Base-by-base conservation (phyloP, 2,329 filamentous ascomycete species). In the Amauroascus verrucosus region DNA sequence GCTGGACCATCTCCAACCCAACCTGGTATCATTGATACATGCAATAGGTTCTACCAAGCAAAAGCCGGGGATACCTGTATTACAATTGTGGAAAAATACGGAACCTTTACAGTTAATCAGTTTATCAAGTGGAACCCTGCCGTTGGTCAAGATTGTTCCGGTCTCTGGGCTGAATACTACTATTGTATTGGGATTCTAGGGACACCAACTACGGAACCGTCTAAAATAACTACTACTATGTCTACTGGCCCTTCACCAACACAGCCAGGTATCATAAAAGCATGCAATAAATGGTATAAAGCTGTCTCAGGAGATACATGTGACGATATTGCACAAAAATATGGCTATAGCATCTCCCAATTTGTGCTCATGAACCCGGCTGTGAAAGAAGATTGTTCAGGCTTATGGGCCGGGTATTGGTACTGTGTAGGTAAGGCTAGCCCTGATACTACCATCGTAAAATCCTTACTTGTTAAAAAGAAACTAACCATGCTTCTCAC, bases 211-310 rank as follows among this genome's bases (percentile, higher is more conserved):
- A 40, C 37, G 5, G n/a, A 14, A 14, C 35, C 35, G 13, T 4
- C 35, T 5, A 38, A 4, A 6, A 38, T 14, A 14, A 38, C 35
- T 5, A 38, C 35, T 5, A 38, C 4, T 13, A 13, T 4, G 5
- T 5, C 11, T 5, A 38, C 4, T n/a, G 35, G 35, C 6, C 55
- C 20, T 49, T 58, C 55, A 20, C 60, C 22, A 8, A 56, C 43
- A 46, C 58, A 58, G 53, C 53, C 53, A 14, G 60, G 59, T 1
- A 61, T 64, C 8, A 56, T 58, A 3, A 26, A 44, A 6, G 60
- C 58, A 8, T 68, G 64, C 50, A 57, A 56, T 8, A 48, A 53
- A 8, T 67, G 58, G 37, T 59, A 67, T 49, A 18, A 57, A 7
- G 64, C 63, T 5, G 20, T 24, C 4, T 32, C 26, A 1, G 63